A percentile compares a stretch with the other conserved stretches of the same genome.
Conservation (phyloP, 345 rosid species). For the Citropsis articulata region DNA sequence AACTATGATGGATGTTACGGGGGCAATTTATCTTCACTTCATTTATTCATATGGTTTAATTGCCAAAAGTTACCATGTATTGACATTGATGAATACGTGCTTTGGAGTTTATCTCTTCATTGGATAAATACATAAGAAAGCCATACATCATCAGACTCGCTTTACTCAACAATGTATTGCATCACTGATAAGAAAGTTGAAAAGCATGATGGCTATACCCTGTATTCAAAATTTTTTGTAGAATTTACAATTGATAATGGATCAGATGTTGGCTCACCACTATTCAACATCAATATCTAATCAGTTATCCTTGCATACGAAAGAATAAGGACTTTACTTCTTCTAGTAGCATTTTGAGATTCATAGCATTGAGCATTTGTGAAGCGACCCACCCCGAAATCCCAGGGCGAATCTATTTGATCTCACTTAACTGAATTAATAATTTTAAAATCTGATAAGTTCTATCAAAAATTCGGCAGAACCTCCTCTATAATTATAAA, state of each 20-base stretch:
- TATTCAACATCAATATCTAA: neutral
- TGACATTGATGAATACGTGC: neutral
- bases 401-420: no score
- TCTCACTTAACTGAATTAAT: no score
- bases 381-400: no score
- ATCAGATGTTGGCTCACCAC: neutral
- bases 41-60: neutral
- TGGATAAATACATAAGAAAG: slow-evolving; percentile 5
- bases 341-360: slow-evolving; percentile 65
- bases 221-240: neutral
- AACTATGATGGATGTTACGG: neutral
- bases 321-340: slow-evolving; percentile 13
- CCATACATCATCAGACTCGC: neutral
- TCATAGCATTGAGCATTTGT: slow-evolving; percentile 66
- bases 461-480: no score
- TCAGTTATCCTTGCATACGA: neutral
- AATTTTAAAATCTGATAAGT: no score
- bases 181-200: neutral
- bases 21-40: neutral
- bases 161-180: neutral
- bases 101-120: neutral
- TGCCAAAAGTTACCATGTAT: neutral
- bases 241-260: slow-evolving; percentile 9
- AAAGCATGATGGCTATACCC: slow-evolving; percentile 1
- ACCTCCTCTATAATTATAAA: no score